phyloP scores from a whole-genome alignment of 805 yeast species.

The Lipomyces sp. region DNA sequence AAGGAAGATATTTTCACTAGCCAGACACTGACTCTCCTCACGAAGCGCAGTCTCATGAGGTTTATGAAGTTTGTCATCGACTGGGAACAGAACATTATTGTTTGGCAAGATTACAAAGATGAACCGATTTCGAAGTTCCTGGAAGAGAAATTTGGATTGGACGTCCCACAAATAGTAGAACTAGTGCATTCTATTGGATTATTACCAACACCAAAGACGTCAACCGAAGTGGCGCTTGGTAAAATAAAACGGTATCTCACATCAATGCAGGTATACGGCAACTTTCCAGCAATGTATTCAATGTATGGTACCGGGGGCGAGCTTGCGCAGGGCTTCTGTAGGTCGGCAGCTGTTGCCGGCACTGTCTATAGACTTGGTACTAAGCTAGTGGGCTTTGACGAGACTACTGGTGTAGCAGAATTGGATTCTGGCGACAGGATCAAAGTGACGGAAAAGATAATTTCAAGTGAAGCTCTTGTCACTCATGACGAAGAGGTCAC shows the following conservation, averaged over 20 bases:
- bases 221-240: constrained; percentile 74
- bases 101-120: constrained; percentile 61
- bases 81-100: constrained; percentile 63
- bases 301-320: constrained; percentile 98
- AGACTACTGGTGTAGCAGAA: constrained; percentile 63
- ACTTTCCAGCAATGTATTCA: constrained; percentile 87
- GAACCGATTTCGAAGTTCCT: constrained; percentile 66
- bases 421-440: constrained; percentile 70
- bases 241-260: constrained; percentile 81
- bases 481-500: constrained; percentile 61
- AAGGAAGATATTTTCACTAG: constrained; percentile 94
- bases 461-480: constrained; percentile 53
- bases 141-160: constrained; percentile 67
- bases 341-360: constrained; percentile 98
- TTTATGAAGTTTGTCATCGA: constrained; percentile 84
- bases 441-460: constrained; percentile 76
- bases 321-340: constrained; percentile 92
- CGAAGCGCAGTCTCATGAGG: constrained; percentile 87
- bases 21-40: constrained; percentile 70
- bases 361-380: constrained; percentile 88
- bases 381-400: constrained; percentile 66
- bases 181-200: constrained; percentile 85
- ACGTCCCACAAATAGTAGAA: constrained; percentile 77
- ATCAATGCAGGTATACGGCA: constrained; percentile 90
- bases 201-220: constrained; percentile 62